These are phyloP conservation scores for Stenocarpella maydis DNA, from an alignment of 2,329 filamentous ascomycete genomes.

Conservation along the genomic window DNA sequence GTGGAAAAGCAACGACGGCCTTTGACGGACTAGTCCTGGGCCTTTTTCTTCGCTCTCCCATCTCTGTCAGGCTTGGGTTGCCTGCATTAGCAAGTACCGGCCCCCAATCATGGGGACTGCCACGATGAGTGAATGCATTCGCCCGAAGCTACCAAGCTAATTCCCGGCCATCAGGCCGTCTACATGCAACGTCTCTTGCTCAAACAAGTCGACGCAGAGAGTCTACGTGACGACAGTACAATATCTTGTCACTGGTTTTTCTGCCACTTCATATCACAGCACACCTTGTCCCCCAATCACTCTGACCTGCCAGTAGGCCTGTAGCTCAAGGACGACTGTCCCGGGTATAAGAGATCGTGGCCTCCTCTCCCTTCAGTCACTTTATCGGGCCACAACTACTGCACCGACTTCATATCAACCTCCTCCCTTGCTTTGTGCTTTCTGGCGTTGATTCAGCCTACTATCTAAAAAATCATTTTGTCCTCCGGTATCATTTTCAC, in stretches of 20 bases:
- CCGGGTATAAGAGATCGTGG: constrained; percentile 35
- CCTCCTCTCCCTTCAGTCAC: constrained; percentile 21
- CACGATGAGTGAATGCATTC: constrained; percentile 30
- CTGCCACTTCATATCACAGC: constrained; percentile 16
- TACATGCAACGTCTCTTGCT: constrained; percentile 33
- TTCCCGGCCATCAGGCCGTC: constrained; percentile 31
- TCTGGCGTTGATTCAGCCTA: constrained; percentile 17
- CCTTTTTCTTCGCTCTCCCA: constrained; percentile 14
- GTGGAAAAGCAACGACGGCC: constrained; percentile 25
- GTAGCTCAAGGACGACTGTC: constrained; percentile 15
- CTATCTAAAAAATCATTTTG: not conserved
- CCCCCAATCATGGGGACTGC: constrained; percentile 13
- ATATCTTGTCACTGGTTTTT: constrained; percentile 22
- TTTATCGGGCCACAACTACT: constrained; percentile 18
- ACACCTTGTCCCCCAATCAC: constrained; percentile 6
- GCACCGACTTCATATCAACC: constrained; percentile 1
- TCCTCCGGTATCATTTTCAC: not conserved
- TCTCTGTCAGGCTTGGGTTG: constrained; percentile 28
- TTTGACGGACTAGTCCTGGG: not conserved
- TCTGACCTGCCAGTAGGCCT: constrained; percentile 17
- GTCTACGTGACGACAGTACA: constrained; percentile 29
- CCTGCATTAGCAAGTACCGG: constrained; percentile 34
- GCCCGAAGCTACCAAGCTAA: constrained; percentile 33
- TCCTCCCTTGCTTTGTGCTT: constrained; percentile 6
- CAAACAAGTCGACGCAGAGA: constrained; percentile 26